These are phyloP conservation scores for Zanthoxylum bungeanum DNA, from an alignment of 345 rosid species.

Conservation along the genomic window DNA sequence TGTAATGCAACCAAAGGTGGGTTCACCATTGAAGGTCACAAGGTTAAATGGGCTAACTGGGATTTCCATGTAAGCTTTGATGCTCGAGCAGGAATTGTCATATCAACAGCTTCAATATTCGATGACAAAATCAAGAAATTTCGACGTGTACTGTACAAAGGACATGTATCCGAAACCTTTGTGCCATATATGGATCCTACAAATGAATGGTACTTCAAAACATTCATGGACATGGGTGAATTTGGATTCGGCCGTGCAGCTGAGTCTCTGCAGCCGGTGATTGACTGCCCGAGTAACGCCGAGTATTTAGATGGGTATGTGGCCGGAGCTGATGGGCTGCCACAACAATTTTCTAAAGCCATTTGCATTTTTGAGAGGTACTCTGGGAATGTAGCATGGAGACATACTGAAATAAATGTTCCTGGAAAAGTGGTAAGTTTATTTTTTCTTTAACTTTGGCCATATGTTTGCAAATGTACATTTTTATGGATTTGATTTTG, in stretches of 20 bases:
- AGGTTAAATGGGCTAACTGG: constrained; percentile 66
- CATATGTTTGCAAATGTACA: too few species aligned
- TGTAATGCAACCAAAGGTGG: constrained; percentile 39
- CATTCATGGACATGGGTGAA: constrained; percentile 77
- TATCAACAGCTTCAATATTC: constrained; percentile 59
- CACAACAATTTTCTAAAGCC: constrained; percentile 42
- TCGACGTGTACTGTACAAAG: constrained; percentile 54
- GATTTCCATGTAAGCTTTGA: constrained; percentile 69
- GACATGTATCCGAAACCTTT: constrained; percentile 74
- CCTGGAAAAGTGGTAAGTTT: constrained; percentile 66
- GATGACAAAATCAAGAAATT: constrained; percentile 32
- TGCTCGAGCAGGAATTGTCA: constrained; percentile 53
- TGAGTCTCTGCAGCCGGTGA: constrained; percentile 44
- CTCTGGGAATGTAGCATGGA: constrained; percentile 53
- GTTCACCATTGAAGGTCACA: constrained; percentile 37
- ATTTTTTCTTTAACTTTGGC: not conserved
- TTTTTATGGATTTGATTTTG: not conserved
- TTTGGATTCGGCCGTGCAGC: constrained; percentile 74
- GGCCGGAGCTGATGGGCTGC: constrained; percentile 56
- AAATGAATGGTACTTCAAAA: constrained; percentile 71
- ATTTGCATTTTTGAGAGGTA: constrained; percentile 68
- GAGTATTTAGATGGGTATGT: constrained; percentile 52
- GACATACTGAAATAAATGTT: constrained; percentile 69
- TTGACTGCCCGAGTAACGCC: constrained; percentile 68
- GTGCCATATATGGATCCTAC: constrained; percentile 88